phyloP scores from a whole-genome alignment of 805 yeast genomes.

The Zygosaccharomyces gambellarensis region DNA sequence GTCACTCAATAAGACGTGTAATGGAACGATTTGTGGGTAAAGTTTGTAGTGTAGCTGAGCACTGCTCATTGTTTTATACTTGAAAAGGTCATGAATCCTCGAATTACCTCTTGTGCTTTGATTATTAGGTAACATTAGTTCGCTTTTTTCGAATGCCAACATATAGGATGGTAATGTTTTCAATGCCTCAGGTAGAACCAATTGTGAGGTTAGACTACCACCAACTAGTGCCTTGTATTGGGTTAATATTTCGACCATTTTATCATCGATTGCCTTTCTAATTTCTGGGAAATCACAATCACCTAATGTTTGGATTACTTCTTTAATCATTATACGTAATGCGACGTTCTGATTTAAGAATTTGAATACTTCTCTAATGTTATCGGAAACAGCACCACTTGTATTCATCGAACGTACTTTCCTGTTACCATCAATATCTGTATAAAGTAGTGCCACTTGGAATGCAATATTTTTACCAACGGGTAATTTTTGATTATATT shows the following conservation, averaged over 20 bases:
- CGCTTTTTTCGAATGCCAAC: constrained; percentile 64
- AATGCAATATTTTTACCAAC: constrained; percentile 76
- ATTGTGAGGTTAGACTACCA: constrained; percentile 49
- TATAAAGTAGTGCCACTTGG: constrained; percentile 85
- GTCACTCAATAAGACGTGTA: constrained; percentile 56
- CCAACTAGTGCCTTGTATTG: constrained; percentile 50
- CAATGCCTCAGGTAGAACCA: constrained; percentile 78
- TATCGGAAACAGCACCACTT: constrained; percentile 74
- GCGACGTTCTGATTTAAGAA: constrained; percentile 75
- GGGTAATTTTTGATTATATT: constrained; percentile 65
- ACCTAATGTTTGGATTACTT: constrained; percentile 39
- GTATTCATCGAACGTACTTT: constrained; percentile 83
- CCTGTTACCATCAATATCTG: constrained; percentile 68
- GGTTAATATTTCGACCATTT: constrained; percentile 52
- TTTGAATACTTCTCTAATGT: constrained; percentile 66
- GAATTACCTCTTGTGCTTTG: constrained; percentile 51
- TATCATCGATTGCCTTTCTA: constrained; percentile 49
- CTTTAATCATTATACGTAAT: constrained; percentile 49
- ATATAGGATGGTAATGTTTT: constrained; percentile 63
- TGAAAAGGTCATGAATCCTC: constrained; percentile 46
- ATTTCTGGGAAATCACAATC: constrained; percentile 44
- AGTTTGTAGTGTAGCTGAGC: constrained; percentile 56
- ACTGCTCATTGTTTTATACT: constrained; percentile 46
- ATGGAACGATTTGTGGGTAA: constrained; percentile 74
- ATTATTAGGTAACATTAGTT: constrained; percentile 45